Base-by-base conservation (phyloP, 495 filamentous ascomycete genomes). In the Astrothelium subdiscretum region DNA sequence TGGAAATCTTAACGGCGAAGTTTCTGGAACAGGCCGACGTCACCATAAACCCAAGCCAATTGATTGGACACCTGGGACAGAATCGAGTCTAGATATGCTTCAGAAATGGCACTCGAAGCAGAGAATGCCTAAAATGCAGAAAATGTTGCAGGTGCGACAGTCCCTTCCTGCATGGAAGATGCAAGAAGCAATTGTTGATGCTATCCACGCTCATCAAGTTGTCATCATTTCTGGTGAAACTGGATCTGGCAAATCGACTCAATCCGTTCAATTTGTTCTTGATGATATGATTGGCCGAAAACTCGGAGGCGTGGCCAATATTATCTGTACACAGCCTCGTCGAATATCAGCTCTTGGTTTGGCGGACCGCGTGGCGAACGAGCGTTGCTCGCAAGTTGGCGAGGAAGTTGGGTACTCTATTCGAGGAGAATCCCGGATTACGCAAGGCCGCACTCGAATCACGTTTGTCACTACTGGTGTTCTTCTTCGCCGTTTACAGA, bases 381-480 rank as follows among this genome's bases (percentile, higher is more conserved):
- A 98, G 72, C 85, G 94, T 48, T 95, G 90, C 71, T 80, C 84
- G 0, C 73, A 70, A 32, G 85, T 97, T 12, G 94, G 94, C 0
- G 85, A 90, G 60, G 94, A 98, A 72, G 83, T 98, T 38, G 94
- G 94, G 10, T 98, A 96, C 70, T 80, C 87, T n/a, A 97, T 98
- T 66, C 84, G 95, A 40, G 94, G 94, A 42, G 94, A 97, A 70
- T 90, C 87, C 43, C 91, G 88, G 71, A 74, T 79, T 52, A 85
- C 77, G 59, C 68, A 74, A 24, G 84, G 83, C 13, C 75, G 78
- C 1, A 98, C 94, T 0, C 95, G 88, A 73, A 92, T 97, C 65
- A 94, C 89, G 0, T 98, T 98, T 70, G 89, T 97, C 43, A 98
- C 94, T 0, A 97, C 94, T 29, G 94, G 94, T 81, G 92, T 98